Evolutionary conservation across 768 basidiomycete genomes (phyloP).

Genomic region (Serendipita sp.): DNA sequence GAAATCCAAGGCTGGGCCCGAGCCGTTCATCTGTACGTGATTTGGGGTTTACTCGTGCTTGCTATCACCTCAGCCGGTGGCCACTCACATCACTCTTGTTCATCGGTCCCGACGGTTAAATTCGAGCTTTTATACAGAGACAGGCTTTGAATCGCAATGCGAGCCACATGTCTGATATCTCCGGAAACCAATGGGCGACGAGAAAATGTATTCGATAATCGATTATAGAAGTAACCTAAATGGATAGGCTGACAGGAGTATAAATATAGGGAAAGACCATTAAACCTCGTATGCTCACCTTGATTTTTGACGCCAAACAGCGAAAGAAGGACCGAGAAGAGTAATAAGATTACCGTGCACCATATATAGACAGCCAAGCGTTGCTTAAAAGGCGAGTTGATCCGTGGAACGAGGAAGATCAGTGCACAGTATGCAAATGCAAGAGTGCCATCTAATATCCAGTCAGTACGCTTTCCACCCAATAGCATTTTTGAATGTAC

Average conservation of each 20-base stretch:
- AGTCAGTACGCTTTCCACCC: background rate
- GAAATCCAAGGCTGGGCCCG: too few species aligned
- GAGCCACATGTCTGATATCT: too few species aligned
- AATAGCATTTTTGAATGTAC: slow-evolving; percentile 20
- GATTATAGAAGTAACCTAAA: slow-evolving; percentile 57
- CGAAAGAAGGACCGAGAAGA: slow-evolving; percentile 76
- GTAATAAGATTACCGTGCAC: slow-evolving; percentile 61
- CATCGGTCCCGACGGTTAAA: too few species aligned
- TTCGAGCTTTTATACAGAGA: too few species aligned
- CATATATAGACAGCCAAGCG: slow-evolving; percentile 81
- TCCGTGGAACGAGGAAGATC: slow-evolving; percentile 52
- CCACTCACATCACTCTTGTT: too few species aligned
- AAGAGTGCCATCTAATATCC: slow-evolving; percentile 57
- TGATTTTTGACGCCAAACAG: slow-evolving; percentile 85
- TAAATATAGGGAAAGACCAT: background rate
- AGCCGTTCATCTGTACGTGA: too few species aligned
- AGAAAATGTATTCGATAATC: background rate
- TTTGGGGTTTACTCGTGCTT: too few species aligned
- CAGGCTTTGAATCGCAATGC: too few species aligned
- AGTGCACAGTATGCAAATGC: slow-evolving; percentile 65
- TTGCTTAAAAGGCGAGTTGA: slow-evolving; percentile 56
- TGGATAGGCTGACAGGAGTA: slow-evolving; percentile 43
- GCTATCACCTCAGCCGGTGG: too few species aligned
- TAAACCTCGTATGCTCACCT: slow-evolving; percentile 29
- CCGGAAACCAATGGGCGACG: too few species aligned